These are phyloP conservation scores for Fusarium oligoseptatum DNA, from an alignment of 2,329 filamentous ascomycete genomes.

Conservation along the genomic window DNA sequence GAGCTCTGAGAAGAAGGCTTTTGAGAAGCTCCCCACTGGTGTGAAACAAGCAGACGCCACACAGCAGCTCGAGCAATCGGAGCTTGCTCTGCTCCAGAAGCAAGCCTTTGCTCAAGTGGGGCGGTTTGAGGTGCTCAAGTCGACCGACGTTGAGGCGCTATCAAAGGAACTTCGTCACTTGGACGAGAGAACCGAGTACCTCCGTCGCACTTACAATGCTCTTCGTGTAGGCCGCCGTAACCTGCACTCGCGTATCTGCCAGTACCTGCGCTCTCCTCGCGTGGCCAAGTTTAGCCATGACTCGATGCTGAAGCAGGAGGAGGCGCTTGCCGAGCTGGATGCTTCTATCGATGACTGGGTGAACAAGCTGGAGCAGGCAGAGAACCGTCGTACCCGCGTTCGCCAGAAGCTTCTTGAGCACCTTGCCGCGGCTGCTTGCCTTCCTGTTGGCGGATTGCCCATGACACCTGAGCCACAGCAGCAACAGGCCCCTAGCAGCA, in stretches of 20 bases:
- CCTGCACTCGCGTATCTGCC: slow-evolving; percentile 81
- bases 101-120: slow-evolving; percentile 74
- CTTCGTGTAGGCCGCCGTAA: slow-evolving; percentile 82
- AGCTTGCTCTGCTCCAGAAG: slow-evolving; percentile 66
- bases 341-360: slow-evolving; percentile 85
- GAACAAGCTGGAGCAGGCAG: slow-evolving; percentile 82
- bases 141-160: slow-evolving; percentile 73
- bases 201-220: slow-evolving; percentile 81
- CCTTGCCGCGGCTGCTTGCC: slow-evolving; percentile 77
- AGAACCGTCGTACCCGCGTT: slow-evolving; percentile 80
- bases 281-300: slow-evolving; percentile 80
- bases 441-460: slow-evolving; percentile 52
- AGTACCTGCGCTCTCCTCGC: slow-evolving; percentile 79
- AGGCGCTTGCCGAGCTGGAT: slow-evolving; percentile 82
- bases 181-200: slow-evolving; percentile 84
- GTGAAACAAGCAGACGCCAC: slow-evolving; percentile 66
- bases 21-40: slow-evolving; percentile 72
- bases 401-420: slow-evolving; percentile 86
- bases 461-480: slow-evolving; percentile 58
- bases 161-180: slow-evolving; percentile 80
- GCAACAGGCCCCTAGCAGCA: slow-evolving; percentile 56
- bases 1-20: slow-evolving; percentile 68
- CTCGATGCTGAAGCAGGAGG: slow-evolving; percentile 83
- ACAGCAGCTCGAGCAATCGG: slow-evolving; percentile 60
- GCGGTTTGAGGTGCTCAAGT: slow-evolving; percentile 73